Evolutionary conservation across 495 filamentous ascomycete genomes (phyloP).

Genomic region (Glutinoglossum americanum): DNA sequence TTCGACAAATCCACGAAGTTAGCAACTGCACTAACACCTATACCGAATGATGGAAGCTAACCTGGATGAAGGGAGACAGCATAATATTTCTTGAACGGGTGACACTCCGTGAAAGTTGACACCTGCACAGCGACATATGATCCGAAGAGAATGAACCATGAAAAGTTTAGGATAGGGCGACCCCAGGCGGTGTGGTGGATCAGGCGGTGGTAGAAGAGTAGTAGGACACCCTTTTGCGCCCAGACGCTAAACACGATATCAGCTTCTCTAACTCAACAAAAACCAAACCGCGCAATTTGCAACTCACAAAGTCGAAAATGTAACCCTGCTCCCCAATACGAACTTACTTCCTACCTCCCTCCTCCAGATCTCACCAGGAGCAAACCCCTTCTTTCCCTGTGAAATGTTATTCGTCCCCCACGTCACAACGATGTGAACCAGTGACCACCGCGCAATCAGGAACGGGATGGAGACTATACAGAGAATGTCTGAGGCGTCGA

Average conservation of each 20-base stretch:
- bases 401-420: conserved; percentile 20
- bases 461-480: background rate
- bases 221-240: conserved; percentile 23
- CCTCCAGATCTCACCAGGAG: conserved; percentile 14
- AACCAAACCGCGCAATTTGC: no score
- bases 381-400: conserved; percentile 9
- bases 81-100: conserved; percentile 23
- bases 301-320: conserved; percentile 6
- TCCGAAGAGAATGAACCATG: conserved; percentile 15
- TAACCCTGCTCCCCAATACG: conserved; percentile 12
- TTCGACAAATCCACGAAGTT: background rate
- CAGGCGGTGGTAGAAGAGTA: conserved; percentile 21
- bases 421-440: conserved; percentile 17
- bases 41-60: no score
- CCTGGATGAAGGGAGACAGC: no score
- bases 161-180: background rate
- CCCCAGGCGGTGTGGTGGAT: conserved; percentile 17
- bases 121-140: conserved; percentile 18
- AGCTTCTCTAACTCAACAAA: background rate
- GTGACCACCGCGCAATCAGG: conserved; percentile 10
- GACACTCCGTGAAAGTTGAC: conserved; percentile 24
- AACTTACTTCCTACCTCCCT: conserved; percentile 17
- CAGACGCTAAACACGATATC: conserved; percentile 11
- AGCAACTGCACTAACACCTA: no score
- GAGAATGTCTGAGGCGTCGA: background rate